These are phyloP conservation scores for Babjeviella inositovora DNA, from an alignment of 805 yeast genomes.

Conservation along the genomic window DNA sequence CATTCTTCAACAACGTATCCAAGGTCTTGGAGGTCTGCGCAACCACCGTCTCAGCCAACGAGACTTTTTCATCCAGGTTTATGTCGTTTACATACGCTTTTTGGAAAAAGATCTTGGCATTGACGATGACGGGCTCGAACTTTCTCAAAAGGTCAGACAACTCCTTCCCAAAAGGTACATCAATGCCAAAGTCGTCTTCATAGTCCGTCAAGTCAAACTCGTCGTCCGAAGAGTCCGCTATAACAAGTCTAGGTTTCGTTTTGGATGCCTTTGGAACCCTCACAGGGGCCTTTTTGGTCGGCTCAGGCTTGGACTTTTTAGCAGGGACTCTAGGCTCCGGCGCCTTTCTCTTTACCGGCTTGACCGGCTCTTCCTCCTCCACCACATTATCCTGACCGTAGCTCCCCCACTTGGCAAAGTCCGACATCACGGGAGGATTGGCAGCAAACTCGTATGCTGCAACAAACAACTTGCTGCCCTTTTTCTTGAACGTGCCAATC, in stretches of 20 bases:
- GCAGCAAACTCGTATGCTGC: conserved; percentile 38
- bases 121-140: conserved; percentile 6
- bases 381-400: conserved; percentile 18
- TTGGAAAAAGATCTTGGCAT: conserved; percentile 11
- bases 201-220: conserved; percentile 8
- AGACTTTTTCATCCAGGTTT: no score
- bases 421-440: conserved; percentile 31
- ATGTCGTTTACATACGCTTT: conserved; percentile 3
- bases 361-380: conserved; percentile 11
- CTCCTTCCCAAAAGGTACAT: conserved; percentile 4
- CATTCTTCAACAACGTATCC: conserved; percentile 6
- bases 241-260: conserved; percentile 1
- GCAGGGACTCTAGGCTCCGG: conserved; percentile 3
- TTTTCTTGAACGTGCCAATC: conserved; percentile 20
- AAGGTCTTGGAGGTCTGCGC: conserved; percentile 4
- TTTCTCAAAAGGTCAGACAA: conserved; percentile 4
- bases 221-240: conserved; percentile 7
- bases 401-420: conserved; percentile 21
- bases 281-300: conserved; percentile 6
- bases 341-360: conserved; percentile 3
- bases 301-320: conserved; percentile 5
- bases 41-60: conserved; percentile 9
- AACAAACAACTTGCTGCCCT: conserved; percentile 25
- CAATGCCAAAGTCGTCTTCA: conserved; percentile 6
- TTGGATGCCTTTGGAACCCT: conserved; percentile 3